Base-by-base conservation (phyloP, 257 asterid genomes). In the Petunia axillaris region DNA sequence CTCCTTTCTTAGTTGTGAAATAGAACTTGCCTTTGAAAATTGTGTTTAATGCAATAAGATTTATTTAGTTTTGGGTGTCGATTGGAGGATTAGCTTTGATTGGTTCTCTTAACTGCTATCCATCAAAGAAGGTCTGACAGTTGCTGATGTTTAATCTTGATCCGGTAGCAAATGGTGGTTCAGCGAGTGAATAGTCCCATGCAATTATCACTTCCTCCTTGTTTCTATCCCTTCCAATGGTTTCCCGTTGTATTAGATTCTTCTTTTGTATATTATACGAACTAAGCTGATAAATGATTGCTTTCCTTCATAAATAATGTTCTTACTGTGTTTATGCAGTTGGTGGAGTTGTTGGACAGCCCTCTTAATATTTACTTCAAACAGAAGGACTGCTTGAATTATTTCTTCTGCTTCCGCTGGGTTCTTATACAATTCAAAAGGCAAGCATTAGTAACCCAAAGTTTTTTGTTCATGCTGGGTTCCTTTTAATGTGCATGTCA, bases 331-430 rank as follows among this genome's bases (percentile, higher is more conserved):
- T 9, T 73, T 73, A 2, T 91, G 91, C 98, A 96, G 99, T 90
- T 96, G 86, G 98, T 96, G 44, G 98, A 94, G 89, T 86, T 91
- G 89, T 85, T 96, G 78, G 99, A 96, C 89, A 83, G 82, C 80
- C 98, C 98, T 64, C 83, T 96, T 91, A 94, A 96, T 86, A 91
- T 91, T 89, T 94, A 96, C 83, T 94, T 96, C 80, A 78, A 78
- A 86, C 92, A 92, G 97, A 88, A 89, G 58, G 99, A 96, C 39
- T 96, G 99, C 89, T 86, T 96, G 88, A 96, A 96, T 82, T 96
- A 90, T 84, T 96, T 96, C 97, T 96, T 96, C 86, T 96, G 99
- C 87, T 96, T 96, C 62, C 99, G 99, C 77, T 96, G 99, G 99
- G 82, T 96, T 68, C 92, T 96, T 81, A 96, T 96, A 82, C 99